phyloP scores from a whole-genome alignment of 306 rosid species.

The Quercus rubra region DNA sequence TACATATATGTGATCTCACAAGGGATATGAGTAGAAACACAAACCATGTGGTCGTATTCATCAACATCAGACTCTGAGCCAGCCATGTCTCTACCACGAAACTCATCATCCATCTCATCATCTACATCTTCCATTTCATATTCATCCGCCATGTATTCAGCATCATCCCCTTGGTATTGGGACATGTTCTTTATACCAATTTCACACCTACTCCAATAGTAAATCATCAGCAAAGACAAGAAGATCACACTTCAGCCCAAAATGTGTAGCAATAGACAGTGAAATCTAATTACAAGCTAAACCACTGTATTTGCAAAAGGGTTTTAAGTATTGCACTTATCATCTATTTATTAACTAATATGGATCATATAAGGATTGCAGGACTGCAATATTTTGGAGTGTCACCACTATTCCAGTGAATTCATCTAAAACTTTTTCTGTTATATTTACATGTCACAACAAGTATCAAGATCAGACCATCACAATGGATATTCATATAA shows the following conservation, averaged over 20 bases:
- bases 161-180: constrained; percentile 43
- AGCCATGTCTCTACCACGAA: constrained; percentile 46
- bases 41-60: constrained; percentile 57
- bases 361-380: neutral
- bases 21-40: constrained; percentile 19
- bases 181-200: constrained; percentile 39
- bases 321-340: neutral
- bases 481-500: neutral
- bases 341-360: neutral
- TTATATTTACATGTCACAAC: neutral
- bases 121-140: constrained; percentile 71
- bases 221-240: constrained; percentile 1
- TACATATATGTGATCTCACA: neutral
- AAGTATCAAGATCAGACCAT: neutral
- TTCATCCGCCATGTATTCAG: constrained; percentile 58
- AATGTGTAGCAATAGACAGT: neutral
- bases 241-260: neutral
- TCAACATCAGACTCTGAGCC: constrained; percentile 65
- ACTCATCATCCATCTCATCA: constrained; percentile 59
- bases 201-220: constrained; percentile 12
- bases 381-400: neutral
- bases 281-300: neutral
- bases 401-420: neutral
- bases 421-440: neutral
- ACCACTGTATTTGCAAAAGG: neutral